Evolutionary conservation across 495 filamentous ascomycete genomes (phyloP).

Genomic region (Amphirosellinia nigrospora): DNA sequence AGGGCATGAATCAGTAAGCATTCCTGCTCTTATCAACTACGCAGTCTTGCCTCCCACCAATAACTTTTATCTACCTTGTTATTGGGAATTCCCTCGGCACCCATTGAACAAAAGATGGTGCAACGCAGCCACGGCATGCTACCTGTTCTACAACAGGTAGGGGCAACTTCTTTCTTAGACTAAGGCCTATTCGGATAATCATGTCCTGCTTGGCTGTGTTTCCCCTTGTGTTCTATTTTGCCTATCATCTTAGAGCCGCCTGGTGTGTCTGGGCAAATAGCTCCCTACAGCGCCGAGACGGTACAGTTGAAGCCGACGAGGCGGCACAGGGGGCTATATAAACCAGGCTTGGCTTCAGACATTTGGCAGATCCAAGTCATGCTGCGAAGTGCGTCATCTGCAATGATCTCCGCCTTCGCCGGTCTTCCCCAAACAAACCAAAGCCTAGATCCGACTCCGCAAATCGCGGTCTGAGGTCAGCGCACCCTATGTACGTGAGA

Average conservation of each 20-base stretch:
- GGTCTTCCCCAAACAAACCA: slow-evolving; percentile 20
- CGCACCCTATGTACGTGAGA: slow-evolving; percentile 4
- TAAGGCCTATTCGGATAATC: slow-evolving; percentile 5
- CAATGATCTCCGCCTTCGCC: slow-evolving; percentile 8
- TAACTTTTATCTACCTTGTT: background rate
- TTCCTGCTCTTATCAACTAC: slow-evolving; percentile 4
- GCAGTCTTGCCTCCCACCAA: slow-evolving; percentile 2
- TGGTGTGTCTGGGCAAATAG: slow-evolving; percentile 11
- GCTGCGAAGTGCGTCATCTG: slow-evolving; percentile 20
- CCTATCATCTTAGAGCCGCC: slow-evolving; percentile 8
- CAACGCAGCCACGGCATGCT: background rate
- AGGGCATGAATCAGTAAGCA: slow-evolving; percentile 10
- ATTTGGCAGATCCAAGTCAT: slow-evolving; percentile 10
- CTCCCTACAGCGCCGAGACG: slow-evolving; percentile 22
- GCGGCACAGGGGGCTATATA: slow-evolving; percentile 22
- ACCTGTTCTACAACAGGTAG: background rate
- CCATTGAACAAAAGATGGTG: background rate
- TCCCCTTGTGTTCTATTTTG: slow-evolving; percentile 5
- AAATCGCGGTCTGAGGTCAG: slow-evolving; percentile 17
- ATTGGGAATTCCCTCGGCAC: background rate
- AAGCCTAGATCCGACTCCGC: background rate
- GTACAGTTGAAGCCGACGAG: slow-evolving; percentile 16
- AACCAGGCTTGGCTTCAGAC: slow-evolving; percentile 23
- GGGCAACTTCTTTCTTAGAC: slow-evolving; percentile 10
- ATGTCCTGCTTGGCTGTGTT: slow-evolving; percentile 21